Base-by-base conservation (phyloP, 2,329 filamentous ascomycete species). In the Ophiostoma perfectum region DNA sequence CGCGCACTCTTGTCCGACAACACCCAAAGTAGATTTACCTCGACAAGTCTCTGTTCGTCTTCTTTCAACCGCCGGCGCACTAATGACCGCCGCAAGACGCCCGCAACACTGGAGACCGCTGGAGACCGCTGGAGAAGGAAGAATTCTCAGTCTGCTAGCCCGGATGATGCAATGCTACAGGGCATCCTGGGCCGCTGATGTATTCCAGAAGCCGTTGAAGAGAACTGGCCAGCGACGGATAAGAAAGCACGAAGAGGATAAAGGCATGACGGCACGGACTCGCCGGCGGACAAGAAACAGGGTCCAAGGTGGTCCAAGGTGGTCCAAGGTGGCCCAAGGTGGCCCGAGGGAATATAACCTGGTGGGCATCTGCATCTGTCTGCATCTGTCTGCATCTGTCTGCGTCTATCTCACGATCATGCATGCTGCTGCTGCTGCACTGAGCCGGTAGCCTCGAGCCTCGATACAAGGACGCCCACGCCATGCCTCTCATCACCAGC, bases 401-500 rank as follows among this genome's bases (percentile, higher is more conserved):
- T 55, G 49, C 49, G 27, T 55, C 18, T 55, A 11, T 12, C n/a
- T 27, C 55, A 38, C 55, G 58, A 62, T 41, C 58, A 62, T 62
- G 58, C 58, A 38, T 27, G 27, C 27, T 38, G n/a, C 27, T 60
- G 55, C 27, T 60, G 55, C 27, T 60, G 38, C 27, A 60, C 27
- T 60, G 55, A 12, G 27, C 38, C 55, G 1, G 18, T 12, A 18
- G 4, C 18, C 18, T 52, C 49, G 49, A 18, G 18, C 49, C 49
- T 41, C 58, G 36, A 41, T 38, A 41, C 14, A 38, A 41, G 27
- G 27, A 27, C 27, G 27, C 27, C 27, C 49, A 9, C 58, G 39
- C 41, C 62, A 64, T 64, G 62, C 62, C 62, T 64, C 62, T 45
- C n/a, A 44, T 45, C 62, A 64, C 62, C 16, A 41, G 41, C 42